These are phyloP conservation scores for Trypanosoma theileri DNA, from an alignment of 208 protist genomes.

Conservation along the genomic window DNA sequence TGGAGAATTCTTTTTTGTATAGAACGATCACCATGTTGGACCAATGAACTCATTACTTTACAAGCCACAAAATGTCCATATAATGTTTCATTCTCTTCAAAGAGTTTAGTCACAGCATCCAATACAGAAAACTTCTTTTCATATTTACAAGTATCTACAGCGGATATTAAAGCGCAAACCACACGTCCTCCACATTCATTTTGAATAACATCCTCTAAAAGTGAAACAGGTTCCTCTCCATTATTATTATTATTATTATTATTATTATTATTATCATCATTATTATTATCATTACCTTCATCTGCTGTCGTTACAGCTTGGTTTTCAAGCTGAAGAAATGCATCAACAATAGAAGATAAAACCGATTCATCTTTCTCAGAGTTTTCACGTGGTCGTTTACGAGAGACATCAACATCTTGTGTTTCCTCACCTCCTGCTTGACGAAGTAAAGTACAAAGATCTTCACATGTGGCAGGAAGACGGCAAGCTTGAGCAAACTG, in stretches of 20 bases:
- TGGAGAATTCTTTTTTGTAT: conserved; percentile 55
- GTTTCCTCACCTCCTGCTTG: conserved; percentile 33
- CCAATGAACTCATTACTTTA: conserved; percentile 77
- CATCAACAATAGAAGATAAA: conserved; percentile 49
- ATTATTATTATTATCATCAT: conserved; percentile 29
- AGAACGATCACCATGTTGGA: conserved; percentile 48
- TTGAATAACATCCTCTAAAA: conserved; percentile 77
- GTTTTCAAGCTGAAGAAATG: conserved; percentile 47
- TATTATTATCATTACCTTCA: conserved; percentile 35
- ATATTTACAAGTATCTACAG: conserved; percentile 36
- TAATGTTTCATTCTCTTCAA: conserved; percentile 80
- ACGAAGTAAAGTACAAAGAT: conserved; percentile 72
- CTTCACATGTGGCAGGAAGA: conserved; percentile 53
- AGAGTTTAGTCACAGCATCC: conserved; percentile 61
- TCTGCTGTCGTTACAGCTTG: conserved; percentile 32
- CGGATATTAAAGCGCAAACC: conserved; percentile 62
- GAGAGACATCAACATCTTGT: conserved; percentile 4
- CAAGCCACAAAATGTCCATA: conserved; percentile 81
- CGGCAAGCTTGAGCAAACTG: conserved; percentile 83
- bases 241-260: conserved; percentile 37
- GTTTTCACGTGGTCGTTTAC: conserved; percentile 46
- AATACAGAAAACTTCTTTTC: conserved; percentile 42
- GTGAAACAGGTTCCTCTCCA: conserved; percentile 56
- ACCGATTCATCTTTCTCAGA: conserved; percentile 17
- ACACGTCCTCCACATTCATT: conserved; percentile 79